Base-by-base conservation (phyloP, 805 yeast species). In the Saccharomycopsis amapae region DNA sequence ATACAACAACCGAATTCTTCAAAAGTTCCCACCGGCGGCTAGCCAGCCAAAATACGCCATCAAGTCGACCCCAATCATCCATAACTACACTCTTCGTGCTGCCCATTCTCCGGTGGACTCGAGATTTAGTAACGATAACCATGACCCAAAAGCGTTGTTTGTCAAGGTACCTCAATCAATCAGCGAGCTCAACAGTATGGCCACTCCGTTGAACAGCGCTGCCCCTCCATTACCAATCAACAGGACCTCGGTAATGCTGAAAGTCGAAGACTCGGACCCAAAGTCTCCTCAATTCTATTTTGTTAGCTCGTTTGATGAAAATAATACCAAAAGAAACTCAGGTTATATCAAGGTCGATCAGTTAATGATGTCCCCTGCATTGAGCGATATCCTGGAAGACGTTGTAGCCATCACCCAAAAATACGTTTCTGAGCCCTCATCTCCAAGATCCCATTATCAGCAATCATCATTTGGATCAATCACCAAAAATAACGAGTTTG, bases 371-470 rank as follows among this genome's bases (percentile, higher is more conserved):
- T n/a, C n/a, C n/a, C 32, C 32, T 12, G 10, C 32, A 28, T 24
- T 42, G 12, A 28, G 37, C n/a, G 18, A 17, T 20, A 28, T 38
- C 17, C n/a, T 24, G 5, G 20, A 31, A 13, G 51, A 45, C 28
- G 23, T 48, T 18, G 13, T 9, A 19, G 46, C 36, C n/a, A 40
- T 48, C 22, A 40, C 24, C n/a, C 40, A 48, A 19, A 34, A 41
- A 35, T 48, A 48, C 17, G 7, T 44, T n/a, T 44, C 51, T 13
- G 51, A 45, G 20, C 51, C 51, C 5, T 32, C 43, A 22, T 40
- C 49, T 12, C 48, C 49, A 13, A 38, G 30, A 19, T 40, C 45
- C 15, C 7, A n/a, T 3, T 5, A 25, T 17, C 38, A 20, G 17
- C 30, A 6, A 26, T 26, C n/a, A 18, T 20, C 24, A 10, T 7